Evolutionary conservation across 441 rosid species (phyloP), one percentile per base, ranked within the genome.

Genomic region (Pelargonium fulgidum): DNA sequence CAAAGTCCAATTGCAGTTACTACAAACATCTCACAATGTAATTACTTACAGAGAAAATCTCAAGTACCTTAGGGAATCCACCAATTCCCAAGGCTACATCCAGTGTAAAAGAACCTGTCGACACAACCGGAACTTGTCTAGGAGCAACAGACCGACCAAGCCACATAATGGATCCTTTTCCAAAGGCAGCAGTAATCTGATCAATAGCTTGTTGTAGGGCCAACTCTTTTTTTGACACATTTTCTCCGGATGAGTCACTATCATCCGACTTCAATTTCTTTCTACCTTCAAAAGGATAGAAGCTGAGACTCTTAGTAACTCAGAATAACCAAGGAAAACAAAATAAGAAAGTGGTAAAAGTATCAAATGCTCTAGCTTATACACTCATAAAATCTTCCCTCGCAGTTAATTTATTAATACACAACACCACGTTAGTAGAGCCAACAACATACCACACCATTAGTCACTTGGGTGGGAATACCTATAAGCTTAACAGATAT

Each of bases 81-180:
- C 98, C 96, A 7, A 80, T 85, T 47, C 97, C 99, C 17, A 93
- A 81, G 39, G 97, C 99, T 45, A 87, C 42, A 76, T 91, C 95
- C 62, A 93, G 87, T 17, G 85, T 81, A 84, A 94, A 88, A 64
- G 96, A 94, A 36, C 99, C 99, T 0, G 98, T 87, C 39, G 99
- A 92, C 70, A 87, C 78, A 59, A 90, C 94, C 0, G 96, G 91
- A 65, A 90, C 92, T 54, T 87, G 76, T 77, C 79, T 83, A 26
- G 91, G 83, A 69, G 92, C 67, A 58, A 69, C 70, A 66, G 90
- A 84, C 44, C 91, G 85, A 68, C 98, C 99, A 26, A 91, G 90
- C 97, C 97, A 94, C 98, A 94, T 89, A 36, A 94, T 92, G 0
- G 98, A 82, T 1, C 99, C 97, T 79, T 92, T 92, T 50, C 97